These are phyloP conservation scores for Solanum clarkiae DNA, from an alignment of 257 asterid species.

Conservation along the genomic window DNA sequence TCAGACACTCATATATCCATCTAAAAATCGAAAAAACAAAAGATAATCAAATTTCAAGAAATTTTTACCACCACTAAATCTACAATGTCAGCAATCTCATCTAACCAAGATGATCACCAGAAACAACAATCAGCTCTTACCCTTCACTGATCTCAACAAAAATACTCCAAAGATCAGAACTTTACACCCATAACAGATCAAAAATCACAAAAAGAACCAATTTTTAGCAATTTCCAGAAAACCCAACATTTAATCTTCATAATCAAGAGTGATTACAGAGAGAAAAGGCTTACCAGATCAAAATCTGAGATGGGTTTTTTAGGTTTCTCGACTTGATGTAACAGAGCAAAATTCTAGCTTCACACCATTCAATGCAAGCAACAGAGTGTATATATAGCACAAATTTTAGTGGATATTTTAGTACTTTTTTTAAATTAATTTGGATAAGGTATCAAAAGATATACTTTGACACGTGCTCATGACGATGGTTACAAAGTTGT, in stretches of 20 bases:
- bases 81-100: neutral
- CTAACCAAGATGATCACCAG: neutral
- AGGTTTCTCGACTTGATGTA: neutral
- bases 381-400: neutral
- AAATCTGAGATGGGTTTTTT: neutral
- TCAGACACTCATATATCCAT: neutral
- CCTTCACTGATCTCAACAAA: neutral
- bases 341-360: neutral
- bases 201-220: neutral
- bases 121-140: neutral
- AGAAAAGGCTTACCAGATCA: neutral
- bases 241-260: neutral
- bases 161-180: neutral
- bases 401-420: neutral
- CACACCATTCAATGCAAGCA: neutral
- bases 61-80: neutral
- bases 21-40: neutral
- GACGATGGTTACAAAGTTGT: neutral
- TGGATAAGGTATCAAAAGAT: neutral
- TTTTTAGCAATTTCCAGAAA: neutral
- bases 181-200: neutral
- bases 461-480: neutral
- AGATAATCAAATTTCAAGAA: neutral
- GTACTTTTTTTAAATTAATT: neutral
- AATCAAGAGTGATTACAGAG: neutral